Base-by-base conservation (phyloP, 2,329 filamentous ascomycete species). In the Tolypocladium inflatum region DNA sequence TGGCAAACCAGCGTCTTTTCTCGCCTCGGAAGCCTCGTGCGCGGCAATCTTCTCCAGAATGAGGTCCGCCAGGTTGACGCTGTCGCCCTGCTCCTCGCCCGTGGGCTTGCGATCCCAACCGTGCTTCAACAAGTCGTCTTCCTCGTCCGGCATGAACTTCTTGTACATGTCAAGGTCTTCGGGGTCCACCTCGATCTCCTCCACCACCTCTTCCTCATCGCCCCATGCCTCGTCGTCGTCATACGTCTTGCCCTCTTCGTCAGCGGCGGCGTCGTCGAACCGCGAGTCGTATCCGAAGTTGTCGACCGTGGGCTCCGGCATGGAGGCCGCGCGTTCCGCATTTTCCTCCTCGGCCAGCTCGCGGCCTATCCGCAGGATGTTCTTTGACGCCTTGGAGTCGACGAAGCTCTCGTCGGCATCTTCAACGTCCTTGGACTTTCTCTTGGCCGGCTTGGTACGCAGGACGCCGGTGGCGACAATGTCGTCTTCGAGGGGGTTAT, bases 41-140 rank as follows among this genome's bases (percentile, higher is more conserved):
- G 89, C 88, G 5, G 91, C 91, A 68, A 99, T 99, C 75, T 96
- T 96, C 69, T 93, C 87, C 59, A 99, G 76, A 63, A 99, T 99
- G 62, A 99, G 77, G 68, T 96, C 92, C 19, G 94, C 91, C 58
- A 99, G 79, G 71, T 97, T 96, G 62, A 88, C 90, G 17, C 82
- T 79, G 59, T 81, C 76, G 8, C 68, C 70, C 17, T 80, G 78
- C 45, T 77, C 76, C 41, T 79, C 76, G 55, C 73, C 73, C 5
- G 74, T 70, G 43, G 73, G 73, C 71, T 78, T 72, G 50, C 72
- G 71, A 64, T 78, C 79, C 77, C 78, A 83, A 35, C 82, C 82
- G 50, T 89, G 83, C 70, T 87, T 85, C 63, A 91, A 78, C 63
- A 94, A 82, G 4, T 89, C 85, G 63, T 92, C 70, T 26, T 91